Percentiles rank a stretch among this genome's conserved stretches.
Conservation (phyloP, 1,139 yeast species). For the Yamadazyma triangularis region DNA sequence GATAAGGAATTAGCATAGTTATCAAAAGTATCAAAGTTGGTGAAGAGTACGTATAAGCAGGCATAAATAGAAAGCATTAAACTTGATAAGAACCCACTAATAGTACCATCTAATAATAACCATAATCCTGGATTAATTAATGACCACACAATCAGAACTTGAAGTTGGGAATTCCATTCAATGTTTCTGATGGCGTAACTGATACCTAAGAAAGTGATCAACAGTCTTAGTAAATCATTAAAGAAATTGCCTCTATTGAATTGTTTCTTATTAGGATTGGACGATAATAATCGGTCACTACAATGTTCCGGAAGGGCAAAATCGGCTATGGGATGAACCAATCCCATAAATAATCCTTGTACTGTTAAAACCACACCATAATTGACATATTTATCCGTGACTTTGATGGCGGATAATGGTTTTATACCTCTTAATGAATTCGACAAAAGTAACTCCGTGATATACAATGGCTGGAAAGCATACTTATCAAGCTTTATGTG, state of each 20-base stretch:
- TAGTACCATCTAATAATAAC: constrained; percentile 73
- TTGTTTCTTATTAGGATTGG: constrained; percentile 28
- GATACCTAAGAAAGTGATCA: constrained; percentile 77
- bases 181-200: constrained; percentile 78
- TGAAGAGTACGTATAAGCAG: constrained; percentile 31
- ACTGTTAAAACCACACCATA: constrained; percentile 24
- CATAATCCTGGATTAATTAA: constrained; percentile 75
- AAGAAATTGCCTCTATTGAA: constrained; percentile 24
- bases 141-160: constrained; percentile 73
- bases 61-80: constrained; percentile 37
- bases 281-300: constrained; percentile 24
- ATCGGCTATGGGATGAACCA: constrained; percentile 60
- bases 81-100: constrained; percentile 57
- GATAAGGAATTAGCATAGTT: constrained; percentile 7
- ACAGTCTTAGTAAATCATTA: constrained; percentile 48
- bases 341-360: constrained; percentile 63
- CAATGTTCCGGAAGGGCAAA: constrained; percentile 32
- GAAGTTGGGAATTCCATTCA: constrained; percentile 74
- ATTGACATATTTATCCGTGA: constrained; percentile 9
- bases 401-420: constrained; percentile 13
- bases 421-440: constrained; percentile 27
- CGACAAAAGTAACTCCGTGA: constrained; percentile 30
- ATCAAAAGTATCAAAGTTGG: constrained; percentile 18
- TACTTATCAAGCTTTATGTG: constrained; percentile 34
- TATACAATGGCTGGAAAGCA: constrained; percentile 29